Evolutionary conservation across 495 filamentous ascomycete genomes (phyloP), one percentile per base, ranked within the genome.

Genomic region (Penicillium egyptiacum): DNA sequence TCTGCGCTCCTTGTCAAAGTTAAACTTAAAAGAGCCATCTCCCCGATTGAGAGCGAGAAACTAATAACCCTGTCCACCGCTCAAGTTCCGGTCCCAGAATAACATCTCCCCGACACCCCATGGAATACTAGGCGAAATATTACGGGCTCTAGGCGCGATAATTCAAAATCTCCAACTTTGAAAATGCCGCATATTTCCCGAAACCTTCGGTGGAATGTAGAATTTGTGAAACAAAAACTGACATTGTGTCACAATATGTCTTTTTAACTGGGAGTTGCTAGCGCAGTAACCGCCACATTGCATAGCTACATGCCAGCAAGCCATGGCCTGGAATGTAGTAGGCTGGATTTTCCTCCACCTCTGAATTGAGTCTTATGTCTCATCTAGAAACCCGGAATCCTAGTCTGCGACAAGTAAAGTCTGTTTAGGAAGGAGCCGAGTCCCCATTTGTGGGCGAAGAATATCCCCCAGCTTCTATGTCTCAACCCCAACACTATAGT

Each of bases 231-330:
- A 61, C 55, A 42, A 7, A 42, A 39, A 23, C 23, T 5, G 22
- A 26, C 33, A 25, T 55, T 46, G 17, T 30, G 20, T 31, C 30
- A 44, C 19, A 25, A n/a, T 20, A 11, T 53, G 17, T 30, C 22
- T 20, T 40, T 42, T 16, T 20, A 12, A 41, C 30, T 41, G n/a
- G 26, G 9, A 17, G n/a, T 43, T 50, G 51, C 56, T 61, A 48
- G 51, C 50, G 40, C 58, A 45, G 26, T 58, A 58, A 39, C 46
- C 56, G 57, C 56, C 28, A 62, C 28, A 49, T 16, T 61, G 60
- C 57, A 53, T 63, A 58, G 16, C 46, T 60, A 48, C 49, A 60
- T 55, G 43, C 37, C 22, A 60, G 58, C 46, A 47, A 57, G 45
- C 50, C 54, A 60, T 26, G 40, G 35, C n/a, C 19, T 57, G 28